A percentile compares a stretch with the other conserved stretches of the same genome.
phyloP scores from a whole-genome alignment of 208 protist genomes.

The Leishmania tropica region DNA sequence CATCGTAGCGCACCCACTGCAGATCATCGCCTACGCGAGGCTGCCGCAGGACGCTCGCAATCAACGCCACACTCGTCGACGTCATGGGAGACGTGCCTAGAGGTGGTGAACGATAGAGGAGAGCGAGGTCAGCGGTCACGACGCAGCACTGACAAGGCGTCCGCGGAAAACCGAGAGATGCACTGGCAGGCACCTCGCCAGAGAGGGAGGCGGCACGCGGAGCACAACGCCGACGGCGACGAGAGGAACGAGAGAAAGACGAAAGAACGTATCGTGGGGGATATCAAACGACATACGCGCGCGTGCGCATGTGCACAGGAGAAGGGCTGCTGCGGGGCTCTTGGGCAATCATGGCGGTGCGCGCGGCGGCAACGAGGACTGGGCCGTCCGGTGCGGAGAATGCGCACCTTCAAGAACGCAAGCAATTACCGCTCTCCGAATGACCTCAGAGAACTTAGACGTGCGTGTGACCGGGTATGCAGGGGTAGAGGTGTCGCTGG shows the following conservation, averaged over 20 bases:
- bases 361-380: neutral
- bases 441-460: neutral
- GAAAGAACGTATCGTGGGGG: neutral
- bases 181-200: neutral
- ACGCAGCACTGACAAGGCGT: neutral
- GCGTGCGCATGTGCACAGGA: neutral
- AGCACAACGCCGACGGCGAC: neutral
- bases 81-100: conserved; percentile 17
- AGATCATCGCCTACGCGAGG: conserved; percentile 15
- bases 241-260: neutral
- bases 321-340: neutral
- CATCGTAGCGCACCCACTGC: conserved; percentile 18
- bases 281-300: neutral
- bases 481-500: neutral
- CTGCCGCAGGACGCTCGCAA: conserved; percentile 17
- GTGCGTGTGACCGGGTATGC: neutral
- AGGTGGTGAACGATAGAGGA: neutral
- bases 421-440: neutral
- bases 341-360: neutral
- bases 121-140: neutral
- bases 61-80: conserved; percentile 25
- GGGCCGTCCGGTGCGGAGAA: neutral
- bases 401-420: neutral
- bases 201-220: neutral
- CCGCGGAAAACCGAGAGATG: neutral